Percentiles rank a stretch among this genome's conserved stretches.
Evolutionary conservation across 2,329 filamentous ascomycete species (phyloP).

Genomic region (Cladophialophora bantiana): DNA sequence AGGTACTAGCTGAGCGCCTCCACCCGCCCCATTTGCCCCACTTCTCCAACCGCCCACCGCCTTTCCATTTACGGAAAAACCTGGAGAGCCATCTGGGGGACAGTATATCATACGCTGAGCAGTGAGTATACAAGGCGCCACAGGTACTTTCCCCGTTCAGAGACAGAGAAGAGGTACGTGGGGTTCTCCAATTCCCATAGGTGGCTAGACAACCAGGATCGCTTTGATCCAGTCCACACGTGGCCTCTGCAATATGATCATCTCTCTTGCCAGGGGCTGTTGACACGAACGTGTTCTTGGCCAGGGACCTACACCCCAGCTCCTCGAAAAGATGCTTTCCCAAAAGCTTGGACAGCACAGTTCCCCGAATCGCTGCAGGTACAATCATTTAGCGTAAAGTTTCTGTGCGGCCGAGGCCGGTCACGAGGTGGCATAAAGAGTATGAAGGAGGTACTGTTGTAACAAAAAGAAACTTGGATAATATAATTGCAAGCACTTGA

Average conservation of each 20-base stretch:
- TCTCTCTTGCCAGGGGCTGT: neutral
- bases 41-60: conserved; percentile 3
- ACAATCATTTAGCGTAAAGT: neutral
- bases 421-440: neutral
- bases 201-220: neutral
- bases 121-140: neutral
- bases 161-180: neutral
- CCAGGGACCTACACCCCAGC: neutral
- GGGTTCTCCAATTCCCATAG: neutral
- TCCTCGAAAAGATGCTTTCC: neutral
- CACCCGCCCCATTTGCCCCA: neutral
- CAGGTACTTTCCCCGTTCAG: no score
- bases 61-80: neutral
- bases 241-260: neutral
- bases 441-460: neutral
- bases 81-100: neutral
- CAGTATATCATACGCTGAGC: neutral
- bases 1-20: neutral
- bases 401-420: neutral
- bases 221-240: neutral
- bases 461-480: neutral
- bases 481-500: neutral
- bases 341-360: neutral
- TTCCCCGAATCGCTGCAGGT: conserved; percentile 1
- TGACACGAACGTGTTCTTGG: neutral